A percentile compares a stretch with the other conserved stretches of the same genome.
These are phyloP conservation scores for Helenozyma rhizophorensis DNA, from an alignment of 805 yeast species.

Conservation along the genomic window DNA sequence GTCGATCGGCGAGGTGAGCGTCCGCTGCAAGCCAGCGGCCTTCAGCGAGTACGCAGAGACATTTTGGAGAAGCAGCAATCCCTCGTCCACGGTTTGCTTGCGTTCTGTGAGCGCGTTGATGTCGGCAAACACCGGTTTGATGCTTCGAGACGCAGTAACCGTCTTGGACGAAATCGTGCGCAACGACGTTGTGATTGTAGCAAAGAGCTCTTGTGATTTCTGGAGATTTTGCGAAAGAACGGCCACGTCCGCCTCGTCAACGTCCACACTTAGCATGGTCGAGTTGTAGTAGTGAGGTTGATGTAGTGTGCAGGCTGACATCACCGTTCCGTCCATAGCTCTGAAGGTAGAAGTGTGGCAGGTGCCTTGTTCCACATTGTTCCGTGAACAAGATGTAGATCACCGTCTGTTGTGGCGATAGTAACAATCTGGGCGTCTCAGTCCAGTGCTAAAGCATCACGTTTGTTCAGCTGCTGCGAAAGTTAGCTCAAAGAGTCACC, in stretches of 20 bases:
- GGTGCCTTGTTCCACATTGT: too few relatives aligned
- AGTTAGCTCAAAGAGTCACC: too few relatives aligned
- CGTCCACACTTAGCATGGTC: slow-evolving; percentile 40
- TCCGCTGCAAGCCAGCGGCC: slow-evolving; percentile 38
- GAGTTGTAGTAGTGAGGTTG: too few relatives aligned
- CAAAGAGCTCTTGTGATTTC: slow-evolving; percentile 53
- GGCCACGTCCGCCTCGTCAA: slow-evolving; percentile 79
- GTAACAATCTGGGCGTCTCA: too few relatives aligned
- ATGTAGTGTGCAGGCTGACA: too few relatives aligned
- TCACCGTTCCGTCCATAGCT: too few relatives aligned
- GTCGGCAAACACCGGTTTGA: slow-evolving; percentile 67
- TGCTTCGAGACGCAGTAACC: slow-evolving; percentile 52
- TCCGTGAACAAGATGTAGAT: too few relatives aligned
- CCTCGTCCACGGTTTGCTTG: slow-evolving; percentile 54
- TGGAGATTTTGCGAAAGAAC: slow-evolving; percentile 72
- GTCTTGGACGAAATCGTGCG: slow-evolving; percentile 50
- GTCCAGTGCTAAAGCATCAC: too few relatives aligned
- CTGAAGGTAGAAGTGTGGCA: too few relatives aligned
- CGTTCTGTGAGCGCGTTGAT: slow-evolving; percentile 53
- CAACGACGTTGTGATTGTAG: slow-evolving; percentile 52
- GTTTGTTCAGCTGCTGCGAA: too few relatives aligned
- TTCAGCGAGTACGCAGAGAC: slow-evolving; percentile 47
- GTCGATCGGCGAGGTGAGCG: slow-evolving; percentile 32
- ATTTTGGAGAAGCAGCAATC: slow-evolving; percentile 48
- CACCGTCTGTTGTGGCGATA: too few relatives aligned